phyloP scores from a whole-genome alignment of 2,329 filamentous ascomycete genomes.

The Endothia cerciana region DNA sequence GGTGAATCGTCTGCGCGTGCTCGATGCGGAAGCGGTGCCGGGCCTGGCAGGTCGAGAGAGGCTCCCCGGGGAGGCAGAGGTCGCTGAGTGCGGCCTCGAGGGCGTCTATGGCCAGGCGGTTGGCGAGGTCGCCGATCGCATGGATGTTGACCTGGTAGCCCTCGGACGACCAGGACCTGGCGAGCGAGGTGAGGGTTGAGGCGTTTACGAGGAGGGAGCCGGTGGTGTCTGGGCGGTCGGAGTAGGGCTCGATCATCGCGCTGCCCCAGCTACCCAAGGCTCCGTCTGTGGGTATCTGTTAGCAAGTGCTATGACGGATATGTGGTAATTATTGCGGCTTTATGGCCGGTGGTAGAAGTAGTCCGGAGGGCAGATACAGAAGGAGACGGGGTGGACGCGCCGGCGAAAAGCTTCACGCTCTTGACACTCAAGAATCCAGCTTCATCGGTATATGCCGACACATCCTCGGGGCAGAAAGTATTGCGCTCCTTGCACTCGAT shows the following conservation, averaged over 20 bases:
- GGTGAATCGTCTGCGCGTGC: conserved; percentile 72
- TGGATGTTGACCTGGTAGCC: conserved; percentile 74
- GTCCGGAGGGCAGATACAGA: not conserved
- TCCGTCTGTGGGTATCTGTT: conserved; percentile 54
- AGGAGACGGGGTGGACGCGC: conserved; percentile 42
- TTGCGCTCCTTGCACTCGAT: conserved; percentile 67
- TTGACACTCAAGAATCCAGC: conserved; percentile 59
- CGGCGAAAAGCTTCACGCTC: conserved; percentile 72
- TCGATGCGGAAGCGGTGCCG: conserved; percentile 67
- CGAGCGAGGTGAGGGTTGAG: conserved; percentile 57
- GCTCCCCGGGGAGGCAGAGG: conserved; percentile 49
- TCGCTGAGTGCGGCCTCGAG: conserved; percentile 59
- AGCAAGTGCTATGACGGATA: conserved; percentile 24
- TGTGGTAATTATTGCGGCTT: not conserved
- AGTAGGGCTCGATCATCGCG: conserved; percentile 72
- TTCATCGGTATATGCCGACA: conserved; percentile 46
- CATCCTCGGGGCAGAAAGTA: conserved; percentile 61
- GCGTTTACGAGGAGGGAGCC: conserved; percentile 70
- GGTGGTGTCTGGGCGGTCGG: conserved; percentile 62
- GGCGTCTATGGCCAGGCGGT: conserved; percentile 66
- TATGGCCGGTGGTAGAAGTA: not conserved
- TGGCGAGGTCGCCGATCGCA: conserved; percentile 72
- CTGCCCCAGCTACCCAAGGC: conserved; percentile 74
- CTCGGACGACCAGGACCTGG: conserved; percentile 60
- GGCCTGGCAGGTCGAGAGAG: conserved; percentile 55